phyloP scores from a whole-genome alignment of 176 grass and related monocot genomes.

The Phragmites australis region DNA sequence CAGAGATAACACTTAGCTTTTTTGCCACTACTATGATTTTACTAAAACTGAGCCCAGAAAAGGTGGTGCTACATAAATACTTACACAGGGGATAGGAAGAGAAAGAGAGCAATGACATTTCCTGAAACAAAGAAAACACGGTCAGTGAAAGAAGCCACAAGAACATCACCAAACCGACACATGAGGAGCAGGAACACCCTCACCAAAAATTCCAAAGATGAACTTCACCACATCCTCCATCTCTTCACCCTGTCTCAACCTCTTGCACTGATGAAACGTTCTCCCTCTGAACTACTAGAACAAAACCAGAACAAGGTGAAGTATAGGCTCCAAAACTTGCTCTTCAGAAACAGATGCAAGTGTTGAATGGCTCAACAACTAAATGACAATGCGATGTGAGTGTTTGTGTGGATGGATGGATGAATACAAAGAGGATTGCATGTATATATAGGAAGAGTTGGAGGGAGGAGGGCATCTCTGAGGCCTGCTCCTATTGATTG shows the following conservation, averaged over 20 bases:
- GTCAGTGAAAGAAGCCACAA: constrained; percentile 1
- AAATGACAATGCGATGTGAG: neutral
- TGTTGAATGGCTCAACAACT: neutral
- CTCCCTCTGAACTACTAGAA: neutral
- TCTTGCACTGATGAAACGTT: neutral
- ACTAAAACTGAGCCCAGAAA: neutral
- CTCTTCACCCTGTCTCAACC: neutral
- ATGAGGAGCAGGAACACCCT: neutral
- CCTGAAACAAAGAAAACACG: constrained; percentile 38
- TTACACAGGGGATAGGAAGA: constrained; percentile 80
- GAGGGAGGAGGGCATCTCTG: neutral
- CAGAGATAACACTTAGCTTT: neutral
- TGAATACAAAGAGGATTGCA: neutral
- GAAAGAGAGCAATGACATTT: constrained; percentile 72
- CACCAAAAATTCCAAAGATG: constrained; percentile 69
- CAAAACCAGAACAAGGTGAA: neutral
- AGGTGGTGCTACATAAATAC: neutral
- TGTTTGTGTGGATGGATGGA: constrained; percentile 17
- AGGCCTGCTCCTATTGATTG: constrained; percentile 30
- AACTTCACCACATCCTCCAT: constrained; percentile 63
- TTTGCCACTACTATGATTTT: neutral
- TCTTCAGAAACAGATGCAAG: too few species aligned
- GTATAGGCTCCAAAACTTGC: neutral
- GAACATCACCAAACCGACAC: neutral
- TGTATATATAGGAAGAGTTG: constrained; percentile 43